Base-by-base conservation (phyloP, 1,284 basidiomycete genomes). In the Naganishia cerealis region DNA sequence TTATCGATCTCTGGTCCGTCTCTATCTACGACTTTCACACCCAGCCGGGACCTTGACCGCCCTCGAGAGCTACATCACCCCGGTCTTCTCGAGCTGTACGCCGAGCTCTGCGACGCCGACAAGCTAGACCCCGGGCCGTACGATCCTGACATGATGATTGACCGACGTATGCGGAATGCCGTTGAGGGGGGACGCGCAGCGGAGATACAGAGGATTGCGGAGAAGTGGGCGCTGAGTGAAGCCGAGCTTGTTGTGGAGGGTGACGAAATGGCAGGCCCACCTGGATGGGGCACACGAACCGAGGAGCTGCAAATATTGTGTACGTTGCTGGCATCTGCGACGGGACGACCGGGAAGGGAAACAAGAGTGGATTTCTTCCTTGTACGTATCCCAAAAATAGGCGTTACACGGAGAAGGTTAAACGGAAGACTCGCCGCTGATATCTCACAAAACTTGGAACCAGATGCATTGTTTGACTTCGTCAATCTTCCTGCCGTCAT, bases 281-380 rank as follows among this genome's bases (percentile, higher is more conserved):
- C 9, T 50, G 56, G 73, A 0, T 73, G 86, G 55, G 80, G 82
- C 16, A 73, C 74, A 39, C 84, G 84, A 55, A 73, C 84, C 21
- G 83, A 87, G 71, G 87, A 89, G 74, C 71, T 86, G 36, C 78
- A 85, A 33, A 85, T 85, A 80, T 73, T 81, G 13, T 78, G 81
- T 8, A 84, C 85, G 1, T 81, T 88, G 3, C 79, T 88, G 13
- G 78, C 86, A 38, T 84, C 83, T 42, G 85, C 82, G 0, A 85
- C 86, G 0, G 83, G 86, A 12, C 81, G 82, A 66, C 80, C 77
- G 52, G 86, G 84, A 0, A 78, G 82, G 55, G 82, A 83, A 69
- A 82, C 84, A 1, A 82, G 86, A 13, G 78, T 88, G 39, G 88
- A 89, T 75, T 89, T 89, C 80, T 87, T 88, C 84, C 78, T 90